These are phyloP conservation scores for Diplocarpon mali DNA, from an alignment of 2,329 filamentous ascomycete species.

Conservation along the genomic window DNA sequence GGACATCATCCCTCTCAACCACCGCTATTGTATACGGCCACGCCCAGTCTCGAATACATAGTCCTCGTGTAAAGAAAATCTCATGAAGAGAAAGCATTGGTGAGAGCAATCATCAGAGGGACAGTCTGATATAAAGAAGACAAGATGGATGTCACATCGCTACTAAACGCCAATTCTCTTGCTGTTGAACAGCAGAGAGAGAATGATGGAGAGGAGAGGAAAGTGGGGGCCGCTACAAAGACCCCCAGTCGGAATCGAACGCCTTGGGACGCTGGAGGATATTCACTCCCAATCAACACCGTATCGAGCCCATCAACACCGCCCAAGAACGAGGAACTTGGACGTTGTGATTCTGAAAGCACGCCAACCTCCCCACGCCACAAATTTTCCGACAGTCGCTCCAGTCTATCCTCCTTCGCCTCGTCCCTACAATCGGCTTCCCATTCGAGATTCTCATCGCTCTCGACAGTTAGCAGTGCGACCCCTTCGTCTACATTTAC, in stretches of 20 bases:
- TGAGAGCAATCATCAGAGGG: not conserved
- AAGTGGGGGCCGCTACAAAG: conserved; percentile 8
- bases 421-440: conserved; percentile 24
- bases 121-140: not conserved
- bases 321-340: conserved; percentile 10
- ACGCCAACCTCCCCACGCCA: conserved; percentile 21
- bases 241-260: conserved; percentile 23
- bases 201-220: conserved; percentile 11
- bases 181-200: conserved; percentile 23
- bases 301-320: conserved; percentile 11
- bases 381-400: conserved; percentile 26
- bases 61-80: not conserved
- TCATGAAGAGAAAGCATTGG: not conserved
- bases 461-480: conserved; percentile 23
- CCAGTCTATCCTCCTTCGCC: conserved; percentile 26
- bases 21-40: conserved; percentile 3
- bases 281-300: conserved; percentile 26
- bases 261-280: conserved; percentile 29
- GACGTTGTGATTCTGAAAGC: conserved; percentile 18
- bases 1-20: conserved; percentile 3
- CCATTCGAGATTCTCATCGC: conserved; percentile 27
- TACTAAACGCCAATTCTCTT: conserved; percentile 24
- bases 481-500: conserved; percentile 6
- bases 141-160: conserved; percentile 27
- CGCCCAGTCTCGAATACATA: conserved; percentile 1